A percentile compares a stretch with the other conserved stretches of the same genome.
These are phyloP conservation scores for Mortierella sp. DNA, from an alignment of 371 early-diverging fungal genomes.

Conservation along the genomic window DNA sequence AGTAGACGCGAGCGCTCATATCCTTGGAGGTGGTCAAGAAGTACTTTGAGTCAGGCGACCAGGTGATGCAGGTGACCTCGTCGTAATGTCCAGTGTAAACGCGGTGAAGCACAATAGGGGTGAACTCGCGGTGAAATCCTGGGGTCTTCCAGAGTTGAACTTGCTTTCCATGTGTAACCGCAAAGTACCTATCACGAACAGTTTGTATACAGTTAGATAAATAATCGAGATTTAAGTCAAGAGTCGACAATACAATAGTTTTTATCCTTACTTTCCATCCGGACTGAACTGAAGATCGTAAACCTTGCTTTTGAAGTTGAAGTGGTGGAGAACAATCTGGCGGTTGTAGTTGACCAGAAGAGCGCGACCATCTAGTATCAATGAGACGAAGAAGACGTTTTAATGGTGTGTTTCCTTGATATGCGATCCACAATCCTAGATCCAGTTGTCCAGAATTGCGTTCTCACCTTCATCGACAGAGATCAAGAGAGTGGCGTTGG, in stretches of 20 bases:
- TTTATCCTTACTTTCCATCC: slow-evolving; percentile 69
- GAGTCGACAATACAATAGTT: not conserved
- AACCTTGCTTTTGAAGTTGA: slow-evolving; percentile 89
- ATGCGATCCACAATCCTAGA: not conserved
- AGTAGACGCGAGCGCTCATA: slow-evolving; percentile 89
- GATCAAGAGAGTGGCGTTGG: slow-evolving; percentile 88
- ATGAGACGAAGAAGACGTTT: not conserved
- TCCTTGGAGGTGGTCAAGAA: slow-evolving; percentile 91
- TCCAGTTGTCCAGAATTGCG: not conserved
- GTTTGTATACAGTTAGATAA: not conserved
- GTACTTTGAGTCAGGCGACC: slow-evolving; percentile 90
- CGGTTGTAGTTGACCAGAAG: slow-evolving; percentile 89
- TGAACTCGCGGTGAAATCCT: slow-evolving; percentile 89
- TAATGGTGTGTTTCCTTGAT: not conserved
- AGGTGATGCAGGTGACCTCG: slow-evolving; percentile 85
- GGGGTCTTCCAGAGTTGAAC: slow-evolving; percentile 97
- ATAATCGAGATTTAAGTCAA: not conserved
- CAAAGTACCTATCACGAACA: slow-evolving; percentile 76
- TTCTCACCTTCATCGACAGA: slow-evolving; percentile 89
- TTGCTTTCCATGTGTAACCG: slow-evolving; percentile 86
- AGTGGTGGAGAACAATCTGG: slow-evolving; percentile 85
- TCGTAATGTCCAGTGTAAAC: slow-evolving; percentile 91
- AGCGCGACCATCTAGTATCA: slow-evolving; percentile 83
- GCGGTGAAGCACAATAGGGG: slow-evolving; percentile 89
- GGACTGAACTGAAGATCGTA: slow-evolving; percentile 86